A percentile compares a stretch with the other conserved stretches of the same genome.
Conservation (phyloP, 805 yeast genomes). For the Cyberlindnera xylosilytica region DNA sequence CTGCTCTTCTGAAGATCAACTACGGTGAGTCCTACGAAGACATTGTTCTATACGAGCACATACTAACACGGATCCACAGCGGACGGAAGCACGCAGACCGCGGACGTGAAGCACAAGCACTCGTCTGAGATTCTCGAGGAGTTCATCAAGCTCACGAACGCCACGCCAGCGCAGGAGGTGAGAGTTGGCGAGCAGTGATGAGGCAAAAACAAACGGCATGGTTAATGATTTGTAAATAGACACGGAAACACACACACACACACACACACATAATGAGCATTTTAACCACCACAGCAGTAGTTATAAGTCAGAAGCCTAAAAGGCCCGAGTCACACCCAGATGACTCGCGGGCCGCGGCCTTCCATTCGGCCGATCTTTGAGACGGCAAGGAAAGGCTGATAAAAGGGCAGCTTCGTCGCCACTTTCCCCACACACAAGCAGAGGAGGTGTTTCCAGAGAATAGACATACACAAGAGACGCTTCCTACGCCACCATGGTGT, state of each 20-base stretch:
- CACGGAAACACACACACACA: neutral
- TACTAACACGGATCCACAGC: slow-evolving; percentile 9
- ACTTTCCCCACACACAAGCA: no score
- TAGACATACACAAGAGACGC: no score
- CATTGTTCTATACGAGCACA: neutral
- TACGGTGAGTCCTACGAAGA: slow-evolving; percentile 24
- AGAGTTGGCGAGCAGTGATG: slow-evolving; percentile 4
- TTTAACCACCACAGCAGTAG: no score
- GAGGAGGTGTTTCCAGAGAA: no score
- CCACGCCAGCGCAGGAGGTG: slow-evolving; percentile 44
- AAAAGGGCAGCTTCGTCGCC: neutral
- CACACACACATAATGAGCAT: neutral
- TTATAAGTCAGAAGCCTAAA: neutral
- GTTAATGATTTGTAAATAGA: slow-evolving; percentile 8
- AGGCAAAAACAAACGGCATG: no score
- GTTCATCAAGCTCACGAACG: slow-evolving; percentile 49
- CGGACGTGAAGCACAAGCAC: slow-evolving; percentile 53
- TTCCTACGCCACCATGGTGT: no score
- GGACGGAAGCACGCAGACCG: slow-evolving; percentile 35
- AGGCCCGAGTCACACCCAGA: neutral
- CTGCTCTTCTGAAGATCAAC: slow-evolving; percentile 42
- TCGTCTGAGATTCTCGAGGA: slow-evolving; percentile 54
- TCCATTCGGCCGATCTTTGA: no score
- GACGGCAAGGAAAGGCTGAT: neutral
- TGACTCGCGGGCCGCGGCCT: no score